These are phyloP conservation scores for Leccinum arenicola DNA, from an alignment of 768 basidiomycete genomes.

Conservation along the genomic window DNA sequence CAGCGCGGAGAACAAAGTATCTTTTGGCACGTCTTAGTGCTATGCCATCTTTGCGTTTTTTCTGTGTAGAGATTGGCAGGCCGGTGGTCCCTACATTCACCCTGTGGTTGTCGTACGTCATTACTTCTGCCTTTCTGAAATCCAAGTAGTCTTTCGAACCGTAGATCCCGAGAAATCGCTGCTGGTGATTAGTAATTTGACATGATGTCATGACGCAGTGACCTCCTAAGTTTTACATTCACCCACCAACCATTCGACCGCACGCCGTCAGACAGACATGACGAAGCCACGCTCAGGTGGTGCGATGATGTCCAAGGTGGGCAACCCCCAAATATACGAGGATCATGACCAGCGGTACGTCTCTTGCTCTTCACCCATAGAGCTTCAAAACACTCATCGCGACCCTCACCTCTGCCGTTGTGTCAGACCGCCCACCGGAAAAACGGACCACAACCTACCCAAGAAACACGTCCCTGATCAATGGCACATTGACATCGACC, in stretches of 20 bases:
- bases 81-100: conserved; percentile 32
- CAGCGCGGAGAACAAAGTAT: conserved; percentile 28
- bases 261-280: conserved; percentile 13
- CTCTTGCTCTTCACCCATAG: neutral
- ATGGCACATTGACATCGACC: conserved; percentile 37
- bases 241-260: neutral
- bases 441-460: conserved; percentile 21
- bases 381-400: neutral
- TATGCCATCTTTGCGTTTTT: conserved; percentile 23
- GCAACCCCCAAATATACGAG: conserved; percentile 47
- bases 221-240: neutral
- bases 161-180: no score
- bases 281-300: conserved; percentile 24
- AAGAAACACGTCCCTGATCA: conserved; percentile 33
- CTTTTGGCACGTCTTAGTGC: conserved; percentile 30
- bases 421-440: conserved; percentile 19
- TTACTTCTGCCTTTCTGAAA: neutral
- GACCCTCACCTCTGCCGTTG: neutral
- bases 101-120: neutral
- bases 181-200: neutral
- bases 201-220: conserved; percentile 14
- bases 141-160: neutral
- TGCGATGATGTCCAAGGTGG: conserved; percentile 51
- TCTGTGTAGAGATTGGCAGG: conserved; percentile 21
- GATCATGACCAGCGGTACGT: conserved; percentile 47